A percentile compares a stretch with the other conserved stretches of the same genome.
Conservation (phyloP, 495 filamentous ascomycete genomes). For the Cladorrhinum samala region DNA sequence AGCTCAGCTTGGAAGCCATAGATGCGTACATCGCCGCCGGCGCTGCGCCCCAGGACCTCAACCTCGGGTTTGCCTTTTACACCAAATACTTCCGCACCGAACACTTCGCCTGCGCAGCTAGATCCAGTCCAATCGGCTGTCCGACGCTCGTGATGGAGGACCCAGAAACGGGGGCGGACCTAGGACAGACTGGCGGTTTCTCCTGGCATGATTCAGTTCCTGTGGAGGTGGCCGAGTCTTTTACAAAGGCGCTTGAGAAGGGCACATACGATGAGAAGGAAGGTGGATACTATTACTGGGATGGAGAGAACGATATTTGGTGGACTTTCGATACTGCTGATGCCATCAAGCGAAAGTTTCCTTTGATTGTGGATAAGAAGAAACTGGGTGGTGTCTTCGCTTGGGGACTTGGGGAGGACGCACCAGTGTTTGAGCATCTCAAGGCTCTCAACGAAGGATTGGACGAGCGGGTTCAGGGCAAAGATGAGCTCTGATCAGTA, state of each 20-base stretch:
- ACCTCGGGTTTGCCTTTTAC: conserved; percentile 72
- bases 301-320: conserved; percentile 52
- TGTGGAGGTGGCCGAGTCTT: conserved; percentile 39
- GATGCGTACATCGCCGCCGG: conserved; percentile 57
- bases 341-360: conserved; percentile 58
- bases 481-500: conserved; percentile 26
- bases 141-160: conserved; percentile 58
- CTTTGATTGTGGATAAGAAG: conserved; percentile 50
- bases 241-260: conserved; percentile 44
- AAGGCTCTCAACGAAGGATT: conserved; percentile 46
- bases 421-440: conserved; percentile 51
- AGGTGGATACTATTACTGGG: conserved; percentile 68
- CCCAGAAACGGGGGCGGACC: conserved; percentile 56
- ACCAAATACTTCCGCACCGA: conserved; percentile 65
- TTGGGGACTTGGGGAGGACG: conserved; percentile 71
- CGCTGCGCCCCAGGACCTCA: conserved; percentile 50
- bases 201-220: conserved; percentile 53
- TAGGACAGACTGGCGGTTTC: conserved; percentile 56
- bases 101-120: conserved; percentile 40
- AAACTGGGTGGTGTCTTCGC: conserved; percentile 64
- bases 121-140: conserved; percentile 52
- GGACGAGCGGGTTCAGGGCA: conserved; percentile 5
- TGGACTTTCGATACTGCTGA: conserved; percentile 71
- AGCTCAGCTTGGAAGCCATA: conserved; percentile 48
- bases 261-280: conserved; percentile 52